Evolutionary conservation across 2,329 filamentous ascomycete species (phyloP).

Genomic region (Microsporum audouinii): DNA sequence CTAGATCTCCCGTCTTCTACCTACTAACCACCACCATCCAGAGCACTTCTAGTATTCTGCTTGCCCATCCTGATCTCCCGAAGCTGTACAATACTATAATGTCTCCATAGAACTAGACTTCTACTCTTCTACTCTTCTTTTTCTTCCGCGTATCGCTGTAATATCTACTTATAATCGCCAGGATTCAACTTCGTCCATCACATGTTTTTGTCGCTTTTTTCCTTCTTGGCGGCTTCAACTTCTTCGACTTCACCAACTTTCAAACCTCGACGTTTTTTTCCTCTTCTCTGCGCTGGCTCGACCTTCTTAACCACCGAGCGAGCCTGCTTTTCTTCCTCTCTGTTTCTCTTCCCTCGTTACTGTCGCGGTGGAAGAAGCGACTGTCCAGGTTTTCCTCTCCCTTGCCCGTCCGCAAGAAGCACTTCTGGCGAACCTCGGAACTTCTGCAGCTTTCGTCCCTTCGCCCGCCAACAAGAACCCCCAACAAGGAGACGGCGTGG

Average conservation of each 20-base stretch:
- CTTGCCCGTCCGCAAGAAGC: too few relatives aligned
- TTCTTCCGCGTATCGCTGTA: background rate
- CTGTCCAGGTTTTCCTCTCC: background rate
- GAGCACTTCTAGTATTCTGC: background rate
- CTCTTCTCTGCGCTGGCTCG: too few relatives aligned
- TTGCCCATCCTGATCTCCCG: too few relatives aligned
- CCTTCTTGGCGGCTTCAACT: background rate
- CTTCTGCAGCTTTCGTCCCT: background rate
- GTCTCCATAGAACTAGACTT: background rate
- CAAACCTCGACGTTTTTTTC: too few relatives aligned
- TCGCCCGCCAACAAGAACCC: background rate
- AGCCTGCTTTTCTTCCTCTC: background rate
- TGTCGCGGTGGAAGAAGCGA: background rate
- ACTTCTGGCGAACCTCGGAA: background rate
- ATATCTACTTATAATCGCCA: background rate
- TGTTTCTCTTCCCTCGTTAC: too few relatives aligned
- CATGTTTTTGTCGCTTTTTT: background rate
- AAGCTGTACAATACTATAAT: background rate
- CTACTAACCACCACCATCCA: background rate
- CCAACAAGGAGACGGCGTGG: too few relatives aligned
- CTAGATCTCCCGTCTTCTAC: slow-evolving; percentile 20
- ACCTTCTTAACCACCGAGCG: background rate
- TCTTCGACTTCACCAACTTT: background rate
- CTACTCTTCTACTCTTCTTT: background rate
- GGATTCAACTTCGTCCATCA: background rate